Base-by-base conservation (phyloP, 805 yeast species). In the Metschnikowia borealis region DNA sequence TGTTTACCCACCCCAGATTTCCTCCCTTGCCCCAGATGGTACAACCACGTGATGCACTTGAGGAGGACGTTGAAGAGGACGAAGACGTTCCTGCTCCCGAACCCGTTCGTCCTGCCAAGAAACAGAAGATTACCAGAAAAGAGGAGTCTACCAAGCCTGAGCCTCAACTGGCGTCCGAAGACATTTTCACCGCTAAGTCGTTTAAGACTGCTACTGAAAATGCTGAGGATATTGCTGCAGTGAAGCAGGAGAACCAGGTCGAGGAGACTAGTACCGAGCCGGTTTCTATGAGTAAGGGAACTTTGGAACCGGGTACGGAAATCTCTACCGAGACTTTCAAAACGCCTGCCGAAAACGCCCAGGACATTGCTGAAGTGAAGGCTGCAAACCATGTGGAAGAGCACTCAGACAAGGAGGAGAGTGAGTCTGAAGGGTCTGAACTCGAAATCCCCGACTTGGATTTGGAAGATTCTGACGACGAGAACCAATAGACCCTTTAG, bases 1-100 rank as follows among this genome's bases (percentile, higher is more conserved):
- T 85, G 1, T 73, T 88, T 57, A 77, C 81, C 48, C 85, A 86
- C 59, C 96, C 96, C 38, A 74, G 94, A 59, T 79, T 89, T 57
- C 96, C 96, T 3, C 74, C 73, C 6, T 59, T 69, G 44, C 58
- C 58, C 2, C 37, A 35, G 11, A 34, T 48, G 38, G 46, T 46
- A 2, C 29, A 33, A 23, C 6, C 36, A 20, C 47, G 43, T 21
- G 43, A 35, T 3, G 38, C 41, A 1, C 50, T 42, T 11, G 53
- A 48, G 5, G 48, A 49, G 8, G 53, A 51, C 3, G 50, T 47
- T 2, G 50, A 56, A 7, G 47, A 39, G 1, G 52, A 51, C 6
- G 57, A 49, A 6, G 47, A 33, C 8, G 20, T 15, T 6, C 38
- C 32, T 11, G n/a, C n/a, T 1, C 23, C 39, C 5, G 43, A 29